Evolutionary conservation across 108 stramenopile species (phyloP).

Genomic region (Parmales sp.): DNA sequence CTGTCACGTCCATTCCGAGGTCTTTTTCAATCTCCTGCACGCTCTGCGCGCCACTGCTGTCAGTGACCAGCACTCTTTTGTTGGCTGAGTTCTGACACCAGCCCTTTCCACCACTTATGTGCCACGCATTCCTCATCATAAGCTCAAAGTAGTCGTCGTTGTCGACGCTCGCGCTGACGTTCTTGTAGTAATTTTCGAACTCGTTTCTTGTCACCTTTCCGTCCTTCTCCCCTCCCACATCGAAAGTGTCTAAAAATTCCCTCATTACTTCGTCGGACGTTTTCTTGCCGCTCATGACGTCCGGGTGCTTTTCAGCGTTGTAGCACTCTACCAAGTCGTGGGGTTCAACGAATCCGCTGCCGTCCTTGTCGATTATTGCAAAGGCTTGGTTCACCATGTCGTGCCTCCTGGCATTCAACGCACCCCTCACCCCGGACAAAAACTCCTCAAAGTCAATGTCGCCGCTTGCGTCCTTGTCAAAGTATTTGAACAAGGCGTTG

Average conservation of each 20-base stretch:
- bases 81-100: slow-evolving; percentile 32
- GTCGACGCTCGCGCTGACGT: slow-evolving; percentile 24
- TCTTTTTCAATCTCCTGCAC: slow-evolving; percentile 38
- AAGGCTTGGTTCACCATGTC: slow-evolving; percentile 34
- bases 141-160: slow-evolving; percentile 38
- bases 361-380: slow-evolving; percentile 30
- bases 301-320: slow-evolving; percentile 38
- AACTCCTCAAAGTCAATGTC: slow-evolving; percentile 42
- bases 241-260: slow-evolving; percentile 33
- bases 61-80: slow-evolving; percentile 42
- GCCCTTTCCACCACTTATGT: slow-evolving; percentile 38
- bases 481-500: slow-evolving; percentile 32
- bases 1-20: slow-evolving; percentile 23
- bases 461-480: slow-evolving; percentile 35
- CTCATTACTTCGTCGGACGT: slow-evolving; percentile 19
- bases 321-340: slow-evolving; percentile 23
- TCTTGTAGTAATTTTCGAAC: slow-evolving; percentile 37
- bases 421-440: slow-evolving; percentile 31
- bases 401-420: slow-evolving; percentile 27
- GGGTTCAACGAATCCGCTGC: slow-evolving; percentile 19
- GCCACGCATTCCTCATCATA: slow-evolving; percentile 44
- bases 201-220: slow-evolving; percentile 30
- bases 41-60: slow-evolving; percentile 34
- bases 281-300: slow-evolving; percentile 23
- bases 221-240: slow-evolving; percentile 29